Percentiles rank a stretch among this genome's conserved stretches.
Evolutionary conservation across 345 rosid species (phyloP).

Genomic region (Acer negundo): DNA sequence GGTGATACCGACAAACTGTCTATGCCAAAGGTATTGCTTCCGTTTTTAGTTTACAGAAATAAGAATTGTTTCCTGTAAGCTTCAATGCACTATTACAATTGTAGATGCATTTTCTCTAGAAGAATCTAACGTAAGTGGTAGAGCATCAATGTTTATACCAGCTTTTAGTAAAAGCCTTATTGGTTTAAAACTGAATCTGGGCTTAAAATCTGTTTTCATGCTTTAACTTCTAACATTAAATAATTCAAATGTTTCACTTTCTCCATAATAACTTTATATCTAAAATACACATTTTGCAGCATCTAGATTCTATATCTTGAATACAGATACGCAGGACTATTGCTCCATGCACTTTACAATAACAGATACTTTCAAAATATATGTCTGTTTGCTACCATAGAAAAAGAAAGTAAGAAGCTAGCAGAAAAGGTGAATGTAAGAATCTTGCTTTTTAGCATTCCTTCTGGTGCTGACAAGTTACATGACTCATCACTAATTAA

Average conservation of each 20-base stretch:
- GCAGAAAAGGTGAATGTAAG: not conserved
- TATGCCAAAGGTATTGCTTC: conserved; percentile 65
- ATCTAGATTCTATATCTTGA: not conserved
- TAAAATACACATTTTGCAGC: not conserved
- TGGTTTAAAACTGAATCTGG: not conserved
- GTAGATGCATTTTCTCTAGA: not conserved
- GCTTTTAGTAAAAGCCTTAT: not conserved
- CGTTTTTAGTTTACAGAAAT: not conserved
- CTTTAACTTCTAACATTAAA: not conserved
- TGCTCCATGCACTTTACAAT: not conserved
- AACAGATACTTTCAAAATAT: not conserved
- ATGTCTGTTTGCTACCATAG: not conserved
- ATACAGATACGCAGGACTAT: not conserved
- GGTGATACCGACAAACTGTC: conserved; percentile 38
- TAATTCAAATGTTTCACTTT: not conserved
- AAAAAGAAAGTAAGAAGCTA: not conserved
- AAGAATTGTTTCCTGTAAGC: not conserved
- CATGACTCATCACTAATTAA: too few relatives aligned
- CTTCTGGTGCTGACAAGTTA: not conserved
- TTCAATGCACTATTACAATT: not conserved
- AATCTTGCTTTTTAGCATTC: not conserved
- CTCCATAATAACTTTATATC: not conserved
- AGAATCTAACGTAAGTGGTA: not conserved
- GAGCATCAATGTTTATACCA: not conserved
- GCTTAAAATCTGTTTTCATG: not conserved